Evolutionary conservation across 2,329 filamentous ascomycete species (phyloP), one percentile per base, ranked within the genome.

Genomic region (Elsinoe fawcettii): DNA sequence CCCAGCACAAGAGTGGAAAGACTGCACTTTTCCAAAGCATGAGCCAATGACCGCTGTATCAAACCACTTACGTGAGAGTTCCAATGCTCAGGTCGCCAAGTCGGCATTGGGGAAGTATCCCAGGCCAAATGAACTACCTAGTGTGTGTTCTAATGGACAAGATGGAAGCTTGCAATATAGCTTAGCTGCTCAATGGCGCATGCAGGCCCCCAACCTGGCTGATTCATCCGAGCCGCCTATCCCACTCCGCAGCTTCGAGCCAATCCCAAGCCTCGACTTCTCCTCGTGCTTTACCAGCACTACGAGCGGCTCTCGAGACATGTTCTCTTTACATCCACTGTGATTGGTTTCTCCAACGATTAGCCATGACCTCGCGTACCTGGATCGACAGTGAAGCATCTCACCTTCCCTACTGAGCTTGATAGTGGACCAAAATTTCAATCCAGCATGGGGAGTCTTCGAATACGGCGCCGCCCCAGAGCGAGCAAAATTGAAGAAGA

Each of bases 391-490:
- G 11, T 18, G 12, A 3, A 39, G 16, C 32, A 53, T 53, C 32
- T 53, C 30, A 53, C 49, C 49, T 53, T 53, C 49, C 49, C 49
- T 53, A 53, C 49, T 53, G 25, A 34, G 34, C 46, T 8, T 30
- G 34, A 23, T 36, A 16, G 49, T 53, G 49, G 49, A 34, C 30
- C 41, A 25, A 37, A 23, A 14, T 12, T 32, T 51, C 27, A 32
- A 34, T 12, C 46, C 27, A 34, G 25, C n/a, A 51, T 51, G 46
- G 27, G 16, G 16, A 32, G 25, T 20, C 46, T 23, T 53, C 39
- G 32, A 36, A 16, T 5, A 36, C 12, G 46, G 18, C 27, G 46
- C 46, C 46, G 30, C 22, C 1, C 20, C 12, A 46, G 41, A 37
- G 41, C 41, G 41, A 23, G 12, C 41, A 46, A n/a, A 46, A 25